Base-by-base conservation (phyloP, 208 protist genomes). In the Acanthamoeba royreba region DNA sequence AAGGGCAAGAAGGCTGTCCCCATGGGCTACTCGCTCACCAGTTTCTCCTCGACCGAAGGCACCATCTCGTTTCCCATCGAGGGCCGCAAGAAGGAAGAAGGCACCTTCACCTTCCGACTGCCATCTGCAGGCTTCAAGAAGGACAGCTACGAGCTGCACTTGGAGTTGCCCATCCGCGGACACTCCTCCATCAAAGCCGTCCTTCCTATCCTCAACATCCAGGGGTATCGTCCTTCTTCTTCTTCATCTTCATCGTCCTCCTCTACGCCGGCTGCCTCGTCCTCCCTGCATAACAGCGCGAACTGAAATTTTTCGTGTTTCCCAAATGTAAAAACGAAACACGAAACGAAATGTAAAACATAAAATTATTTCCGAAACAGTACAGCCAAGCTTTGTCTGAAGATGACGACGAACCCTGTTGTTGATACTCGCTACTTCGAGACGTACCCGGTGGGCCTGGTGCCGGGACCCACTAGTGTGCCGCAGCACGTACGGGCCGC, bases 401-500 rank as follows among this genome's bases (percentile, higher is more conserved):
- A n/a, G n/a, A n/a, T n/a, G n/a, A n/a, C n/a, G n/a, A n/a, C n/a
- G n/a, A n/a, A n/a, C n/a, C n/a, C n/a, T n/a, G n/a, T n/a, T n/a
- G n/a, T n/a, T n/a, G n/a, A n/a, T n/a, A n/a, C n/a, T n/a, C n/a
- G n/a, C n/a, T n/a, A n/a, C 11, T 69, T 69, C 19, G 69, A 81
- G 69, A 61, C 79, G 47, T 88, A 88, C 35, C 79, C 79, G 79
- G 9, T 88, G 33, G 79, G 79, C 28, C 40, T 88, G 79, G 79
- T 88, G 79, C 79, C 79, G 13, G 79, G 79, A 4, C 79, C 79
- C 22, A 63, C 79, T 15, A 53, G 49, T 19, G 79, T 88, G 46
- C 79, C 79, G 5, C 79, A 19, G 28, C 47, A 11, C 28, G 47
- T 88, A 13, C 49, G 22, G 22, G 79, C 53, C 25, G 79, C 79